Evolutionary conservation across 2,329 filamentous ascomycete genomes (phyloP).

Genomic region (Echinosphaeria canescens): DNA sequence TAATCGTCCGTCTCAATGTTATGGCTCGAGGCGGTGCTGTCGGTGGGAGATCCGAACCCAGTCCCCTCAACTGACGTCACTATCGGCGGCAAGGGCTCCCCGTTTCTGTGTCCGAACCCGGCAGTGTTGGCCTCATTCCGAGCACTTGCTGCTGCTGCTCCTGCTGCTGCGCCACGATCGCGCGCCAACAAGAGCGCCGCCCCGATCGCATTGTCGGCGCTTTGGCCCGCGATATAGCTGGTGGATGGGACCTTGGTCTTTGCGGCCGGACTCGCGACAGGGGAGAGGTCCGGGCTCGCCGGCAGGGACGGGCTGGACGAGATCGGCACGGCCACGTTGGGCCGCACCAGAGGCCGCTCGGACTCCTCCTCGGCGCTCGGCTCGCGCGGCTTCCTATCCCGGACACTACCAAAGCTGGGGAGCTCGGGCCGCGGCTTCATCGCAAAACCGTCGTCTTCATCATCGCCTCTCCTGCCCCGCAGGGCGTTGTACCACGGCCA

Average conservation of each 20-base stretch:
- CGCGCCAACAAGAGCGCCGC: too few relatives aligned
- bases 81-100: constrained; percentile 47
- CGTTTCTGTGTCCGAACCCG: too few relatives aligned
- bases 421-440: constrained; percentile 58
- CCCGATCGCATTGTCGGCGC: constrained; percentile 37
- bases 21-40: neutral
- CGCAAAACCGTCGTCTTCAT: constrained; percentile 24
- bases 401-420: constrained; percentile 55
- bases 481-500: constrained; percentile 26
- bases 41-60: neutral
- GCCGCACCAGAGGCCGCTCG: constrained; percentile 36
- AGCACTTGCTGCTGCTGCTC: constrained; percentile 25
- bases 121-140: constrained; percentile 33
- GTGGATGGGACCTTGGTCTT: too few relatives aligned
- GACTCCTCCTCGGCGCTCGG: constrained; percentile 26
- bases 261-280: constrained; percentile 11
- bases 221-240: constrained; percentile 20
- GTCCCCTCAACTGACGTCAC: constrained; percentile 46
- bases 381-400: constrained; percentile 34
- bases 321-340: too few relatives aligned
- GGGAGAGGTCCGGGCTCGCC: constrained; percentile 6
- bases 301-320: constrained; percentile 7
- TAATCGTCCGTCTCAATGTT: too few relatives aligned
- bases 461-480: constrained; percentile 8
- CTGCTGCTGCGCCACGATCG: too few relatives aligned